Evolutionary conservation across 208 protist species (phyloP), one percentile per base, ranked within the genome.

Genomic region (Trypanosoma avium): DNA sequence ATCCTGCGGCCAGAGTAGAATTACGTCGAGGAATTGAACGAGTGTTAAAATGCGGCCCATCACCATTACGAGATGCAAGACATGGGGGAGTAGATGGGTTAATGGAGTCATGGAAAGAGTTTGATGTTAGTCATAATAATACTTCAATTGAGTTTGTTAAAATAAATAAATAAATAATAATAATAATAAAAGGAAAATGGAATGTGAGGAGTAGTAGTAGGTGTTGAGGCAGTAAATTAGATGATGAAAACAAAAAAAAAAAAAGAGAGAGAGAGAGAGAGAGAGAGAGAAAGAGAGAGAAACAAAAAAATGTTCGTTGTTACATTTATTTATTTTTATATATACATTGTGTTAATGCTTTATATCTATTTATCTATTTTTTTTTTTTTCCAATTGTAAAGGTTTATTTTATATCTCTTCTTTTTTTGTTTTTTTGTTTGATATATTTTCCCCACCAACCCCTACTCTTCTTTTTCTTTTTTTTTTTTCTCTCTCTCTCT

Each of bases 91-190:
- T 75, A 33, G 79, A 88, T 21, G 76, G 45, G 38, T 89, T 87
- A 81, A 79, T 88, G 68, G 73, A 86, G 29, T 79, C 81, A 8
- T 95, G 89, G 86, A 90, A 82, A 73, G 84, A 90, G 69, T 95
- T 81, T 63, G 89, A 90, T 27, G 56, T 82, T 19, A 24, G 38
- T 21, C n/a, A n/a, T n/a, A n/a, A n/a, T n/a, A n/a, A n/a, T n/a
- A n/a, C n/a, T n/a, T n/a, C n/a, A n/a, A n/a, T n/a, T n/a, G n/a
- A n/a, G n/a, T n/a, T n/a, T n/a, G n/a, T n/a, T n/a, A n/a, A n/a
- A n/a, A n/a, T n/a, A n/a, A n/a, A n/a, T n/a, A n/a, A n/a, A n/a
- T n/a, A n/a, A n/a, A n/a, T n/a, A n/a, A n/a, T n/a, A n/a, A n/a
- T n/a, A n/a, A n/a, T n/a, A n/a, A n/a, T n/a, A n/a, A n/a, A n/a